phyloP scores from a whole-genome alignment of 1,284 basidiomycete genomes.

The Phenoliferia sp. region DNA sequence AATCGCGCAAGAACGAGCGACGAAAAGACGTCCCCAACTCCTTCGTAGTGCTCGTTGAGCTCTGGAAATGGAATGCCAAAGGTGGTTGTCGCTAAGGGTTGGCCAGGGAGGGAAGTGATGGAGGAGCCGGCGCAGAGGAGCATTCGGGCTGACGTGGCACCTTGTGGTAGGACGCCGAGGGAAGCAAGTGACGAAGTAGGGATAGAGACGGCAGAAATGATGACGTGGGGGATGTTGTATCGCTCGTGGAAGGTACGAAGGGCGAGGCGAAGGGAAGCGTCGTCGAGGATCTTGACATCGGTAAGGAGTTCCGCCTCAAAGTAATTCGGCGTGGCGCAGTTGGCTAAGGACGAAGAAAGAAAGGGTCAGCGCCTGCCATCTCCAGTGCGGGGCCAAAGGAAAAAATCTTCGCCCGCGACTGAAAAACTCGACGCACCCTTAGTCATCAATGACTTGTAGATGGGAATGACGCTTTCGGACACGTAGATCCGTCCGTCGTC shows the following conservation, averaged over 20 bases:
- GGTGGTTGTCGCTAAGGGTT: constrained; percentile 37
- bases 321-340: constrained; percentile 95
- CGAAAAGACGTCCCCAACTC: constrained; percentile 95
- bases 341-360: constrained; percentile 41
- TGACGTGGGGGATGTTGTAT: constrained; percentile 75
- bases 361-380: not conserved
- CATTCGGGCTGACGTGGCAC: constrained; percentile 44
- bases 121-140: constrained; percentile 76
- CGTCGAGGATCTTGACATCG: constrained; percentile 59
- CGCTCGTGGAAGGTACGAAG: constrained; percentile 67
- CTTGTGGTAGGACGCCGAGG: constrained; percentile 15
- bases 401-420: not conserved
- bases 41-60: constrained; percentile 87
- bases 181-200: constrained; percentile 37
- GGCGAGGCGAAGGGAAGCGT: constrained; percentile 62
- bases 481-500: constrained; percentile 87
- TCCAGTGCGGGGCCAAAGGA: not conserved
- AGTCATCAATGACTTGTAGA: constrained; percentile 74
- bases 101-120: constrained; percentile 14
- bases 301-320: constrained; percentile 91
- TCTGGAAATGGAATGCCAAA: constrained; percentile 72
- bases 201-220: constrained; percentile 77
- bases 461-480: constrained; percentile 75
- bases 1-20: constrained; percentile 85
- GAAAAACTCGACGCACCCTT: constrained; percentile 49